Base-by-base conservation (phyloP, 2,329 filamentous ascomycete species). In the Stagonosporopsis chrysanthemi region DNA sequence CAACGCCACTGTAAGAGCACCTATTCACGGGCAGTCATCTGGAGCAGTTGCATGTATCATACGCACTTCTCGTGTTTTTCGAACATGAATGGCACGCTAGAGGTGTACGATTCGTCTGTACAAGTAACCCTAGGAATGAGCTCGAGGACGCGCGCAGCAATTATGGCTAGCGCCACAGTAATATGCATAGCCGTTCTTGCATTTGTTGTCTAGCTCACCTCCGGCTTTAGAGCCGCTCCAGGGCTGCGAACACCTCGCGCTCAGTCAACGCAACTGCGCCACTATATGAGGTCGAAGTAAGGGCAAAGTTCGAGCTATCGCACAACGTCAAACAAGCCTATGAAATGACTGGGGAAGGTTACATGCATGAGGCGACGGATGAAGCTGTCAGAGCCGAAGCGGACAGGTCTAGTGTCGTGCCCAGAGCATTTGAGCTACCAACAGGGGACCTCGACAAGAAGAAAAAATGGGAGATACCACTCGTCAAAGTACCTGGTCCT, bases 241-340 rank as follows among this genome's bases (percentile, higher is more conserved):
- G 7, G 1, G 26, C 24, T 24, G 14, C 17, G 1, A 17, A n/a
- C 1, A 14, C 24, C 22, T 4, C 12, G 1, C 15, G 6, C 7
- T 7, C 24, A 14, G 26, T 2, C 2, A 23, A 23, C 3, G 8
- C 17, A 28, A n/a, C 29, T 23, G 29, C 26, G n/a, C 15, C 43
- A 2, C 43, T 38, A 22, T 33, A 41, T n/a, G 53, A 54, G 35
- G 44, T 54, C 1, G 44, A 54, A 9, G 53, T 54, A 31, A 49
- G 50, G 50, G 38, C 22, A n/a, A 59, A 58, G 45, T 52, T 51
- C 28, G 62, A 65, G 39, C 49, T 65, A 11, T 42, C 57, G 5
- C 60, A 49, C 2, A 39, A 63, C n/a, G 49, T 48, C 42, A 63
- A 61, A 42, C 24, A 35, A n/a, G 26, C 61, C 4, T 61, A 55